Evolutionary conservation across 139 green algal species (phyloP).

Genomic region (Tetratostichococcus sp.): DNA sequence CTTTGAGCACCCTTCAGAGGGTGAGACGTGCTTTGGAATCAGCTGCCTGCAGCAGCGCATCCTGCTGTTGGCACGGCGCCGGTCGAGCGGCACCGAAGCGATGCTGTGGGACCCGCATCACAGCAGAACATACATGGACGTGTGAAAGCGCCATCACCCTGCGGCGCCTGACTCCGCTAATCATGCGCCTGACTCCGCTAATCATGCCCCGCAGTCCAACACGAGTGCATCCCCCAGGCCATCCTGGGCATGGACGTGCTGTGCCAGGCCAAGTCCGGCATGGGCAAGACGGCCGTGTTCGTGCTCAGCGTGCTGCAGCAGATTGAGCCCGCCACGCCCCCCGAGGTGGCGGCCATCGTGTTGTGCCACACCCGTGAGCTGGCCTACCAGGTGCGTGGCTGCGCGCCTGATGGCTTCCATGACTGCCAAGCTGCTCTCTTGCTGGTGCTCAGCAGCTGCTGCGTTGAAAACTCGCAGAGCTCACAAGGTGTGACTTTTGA

Average conservation of each 20-base stretch:
- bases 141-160: too few species aligned
- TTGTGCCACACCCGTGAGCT: slow-evolving; percentile 99
- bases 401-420: too few species aligned
- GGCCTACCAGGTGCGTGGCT: slow-evolving; percentile 88
- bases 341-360: slow-evolving; percentile 79
- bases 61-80: too few species aligned
- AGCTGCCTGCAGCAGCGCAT: too few species aligned
- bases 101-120: slow-evolving; percentile 3
- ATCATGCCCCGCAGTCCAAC: slow-evolving; percentile 80
- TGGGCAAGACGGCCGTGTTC: slow-evolving; percentile 99
- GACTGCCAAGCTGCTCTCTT: too few species aligned
- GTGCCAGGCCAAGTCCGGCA: slow-evolving; percentile 99
- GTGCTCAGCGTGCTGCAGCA: slow-evolving; percentile 98
- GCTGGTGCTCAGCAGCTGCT: too few species aligned
- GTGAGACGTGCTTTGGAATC: too few species aligned
- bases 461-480: too few species aligned
- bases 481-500: too few species aligned
- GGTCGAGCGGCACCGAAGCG: too few species aligned
- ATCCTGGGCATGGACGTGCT: slow-evolving; percentile 97
- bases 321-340: slow-evolving; percentile 62
- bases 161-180: background rate
- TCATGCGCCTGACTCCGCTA: too few species aligned
- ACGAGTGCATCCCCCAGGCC: slow-evolving; percentile 98
- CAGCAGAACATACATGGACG: too few species aligned
- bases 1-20: slow-evolving; percentile 99